Percentiles rank a stretch among this genome's conserved stretches.
phyloP scores from a whole-genome alignment of 2,329 filamentous ascomycete species.

The Hansfordia pulvinata region DNA sequence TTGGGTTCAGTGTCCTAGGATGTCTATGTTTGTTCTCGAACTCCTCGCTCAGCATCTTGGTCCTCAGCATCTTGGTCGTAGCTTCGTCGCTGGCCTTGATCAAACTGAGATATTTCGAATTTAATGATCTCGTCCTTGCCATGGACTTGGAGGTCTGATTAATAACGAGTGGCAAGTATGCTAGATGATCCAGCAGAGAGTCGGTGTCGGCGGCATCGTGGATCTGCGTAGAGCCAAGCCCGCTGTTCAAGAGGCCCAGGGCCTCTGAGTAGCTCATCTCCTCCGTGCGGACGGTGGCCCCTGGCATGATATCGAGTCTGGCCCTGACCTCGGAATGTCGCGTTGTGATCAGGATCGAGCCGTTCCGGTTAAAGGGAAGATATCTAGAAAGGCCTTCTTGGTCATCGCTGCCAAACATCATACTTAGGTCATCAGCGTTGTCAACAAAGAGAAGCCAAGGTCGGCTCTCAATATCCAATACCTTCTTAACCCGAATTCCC shows the following conservation, averaged over 20 bases:
- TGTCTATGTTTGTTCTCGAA: slow-evolving; percentile 18
- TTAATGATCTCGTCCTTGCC: slow-evolving; percentile 11
- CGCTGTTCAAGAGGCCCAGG: slow-evolving; percentile 15
- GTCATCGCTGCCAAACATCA: slow-evolving; percentile 11
- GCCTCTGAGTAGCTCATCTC: slow-evolving; percentile 14
- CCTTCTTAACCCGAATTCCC: slow-evolving; percentile 16
- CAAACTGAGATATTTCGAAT: slow-evolving; percentile 21
- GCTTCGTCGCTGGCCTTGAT: slow-evolving; percentile 18
- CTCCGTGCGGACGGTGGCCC: slow-evolving; percentile 13
- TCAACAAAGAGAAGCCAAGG: slow-evolving; percentile 22
- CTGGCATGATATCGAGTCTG: slow-evolving; percentile 8
- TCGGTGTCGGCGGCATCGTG: slow-evolving; percentile 5
- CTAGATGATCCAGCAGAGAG: slow-evolving; percentile 14
- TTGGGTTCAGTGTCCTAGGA: slow-evolving; percentile 16
- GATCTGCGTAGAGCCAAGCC: slow-evolving; percentile 8
- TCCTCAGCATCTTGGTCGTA: slow-evolving; percentile 8
- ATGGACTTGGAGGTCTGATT: slow-evolving; percentile 19
- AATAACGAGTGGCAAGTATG: slow-evolving; percentile 19
- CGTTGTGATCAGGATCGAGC: slow-evolving; percentile 13
- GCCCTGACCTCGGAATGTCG: slow-evolving; percentile 5
- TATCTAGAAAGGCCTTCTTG: slow-evolving; percentile 9
- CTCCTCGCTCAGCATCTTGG: slow-evolving; percentile 17
- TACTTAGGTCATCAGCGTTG: slow-evolving; percentile 18
- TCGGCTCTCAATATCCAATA: slow-evolving; percentile 13
- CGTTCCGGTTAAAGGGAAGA: slow-evolving; percentile 14